Conservation (phyloP, 192 early-diverging fungal genomes). For the Entomortierella chlamydospora region DNA sequence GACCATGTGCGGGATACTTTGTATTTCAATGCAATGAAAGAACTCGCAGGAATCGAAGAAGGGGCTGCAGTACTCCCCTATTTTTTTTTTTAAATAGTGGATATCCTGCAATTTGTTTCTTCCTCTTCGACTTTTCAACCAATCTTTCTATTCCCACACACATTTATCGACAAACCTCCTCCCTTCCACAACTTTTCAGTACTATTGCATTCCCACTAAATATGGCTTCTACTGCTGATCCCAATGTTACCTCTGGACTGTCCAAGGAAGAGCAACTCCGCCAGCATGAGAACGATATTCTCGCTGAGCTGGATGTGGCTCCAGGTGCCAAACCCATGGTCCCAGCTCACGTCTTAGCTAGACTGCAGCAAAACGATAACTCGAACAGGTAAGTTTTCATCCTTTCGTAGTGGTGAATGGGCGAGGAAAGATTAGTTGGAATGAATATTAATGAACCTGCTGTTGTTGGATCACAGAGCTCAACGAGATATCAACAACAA, state of each 20-base stretch:
- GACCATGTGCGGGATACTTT: too few relatives aligned
- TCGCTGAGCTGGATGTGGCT: constrained; percentile 28
- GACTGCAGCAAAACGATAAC: constrained; percentile 25
- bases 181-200: not conserved
- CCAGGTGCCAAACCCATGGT: constrained; percentile 32
- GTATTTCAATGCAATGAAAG: too few relatives aligned
- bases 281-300: constrained; percentile 22
- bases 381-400: constrained; percentile 29
- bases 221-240: constrained; percentile 18
- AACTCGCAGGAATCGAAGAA: too few relatives aligned
- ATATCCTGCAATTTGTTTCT: too few relatives aligned
- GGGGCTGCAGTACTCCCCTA: too few relatives aligned
- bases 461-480: constrained; percentile 5
- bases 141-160: not conserved
- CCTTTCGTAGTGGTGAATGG: too few relatives aligned
- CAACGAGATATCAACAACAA: constrained; percentile 47
- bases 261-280: constrained; percentile 27
- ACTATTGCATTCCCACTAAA: not conserved
- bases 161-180: not conserved
- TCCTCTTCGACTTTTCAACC: too few relatives aligned
- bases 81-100: too few relatives aligned
- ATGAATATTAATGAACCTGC: not conserved
- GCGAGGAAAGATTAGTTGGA: not conserved
- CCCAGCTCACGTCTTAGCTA: constrained; percentile 41
- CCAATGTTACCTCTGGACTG: not conserved